Conservation (phyloP, 2,329 filamentous ascomycete species). For the Talaromyces rugulosus region DNA sequence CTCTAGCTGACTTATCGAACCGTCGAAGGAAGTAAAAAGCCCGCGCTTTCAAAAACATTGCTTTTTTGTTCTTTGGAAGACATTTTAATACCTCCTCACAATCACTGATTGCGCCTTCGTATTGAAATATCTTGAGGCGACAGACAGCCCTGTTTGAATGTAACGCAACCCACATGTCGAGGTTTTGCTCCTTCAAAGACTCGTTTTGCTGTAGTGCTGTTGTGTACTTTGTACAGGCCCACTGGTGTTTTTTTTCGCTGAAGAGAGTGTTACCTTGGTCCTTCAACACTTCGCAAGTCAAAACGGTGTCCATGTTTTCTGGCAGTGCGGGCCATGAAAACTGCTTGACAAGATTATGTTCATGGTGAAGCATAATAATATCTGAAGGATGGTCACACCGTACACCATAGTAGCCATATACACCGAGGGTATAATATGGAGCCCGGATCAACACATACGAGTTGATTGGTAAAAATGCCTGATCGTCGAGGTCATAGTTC, state of each 20-base stretch:
- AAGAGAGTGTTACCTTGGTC: not conserved
- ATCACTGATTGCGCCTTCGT: not conserved
- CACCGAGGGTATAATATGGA: not conserved
- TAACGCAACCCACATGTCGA: not conserved
- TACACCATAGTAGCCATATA: not conserved
- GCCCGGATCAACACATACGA: not conserved
- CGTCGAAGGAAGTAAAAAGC: not conserved
- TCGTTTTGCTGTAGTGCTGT: not conserved
- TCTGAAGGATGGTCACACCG: not conserved
- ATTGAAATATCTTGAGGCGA: not conserved
- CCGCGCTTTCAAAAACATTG: not conserved
- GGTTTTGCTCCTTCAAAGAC: not conserved
- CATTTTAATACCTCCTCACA: not conserved
- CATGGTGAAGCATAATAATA: not conserved
- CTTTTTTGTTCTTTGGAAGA: not conserved
- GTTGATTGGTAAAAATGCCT: not conserved
- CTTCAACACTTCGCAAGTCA: not conserved
- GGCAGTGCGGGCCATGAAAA: not conserved
- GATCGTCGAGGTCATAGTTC: not conserved
- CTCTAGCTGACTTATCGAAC: not conserved
- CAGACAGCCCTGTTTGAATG: not conserved
- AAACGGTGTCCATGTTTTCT: not conserved
- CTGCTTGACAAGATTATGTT: not conserved
- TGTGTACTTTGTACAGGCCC: not conserved
- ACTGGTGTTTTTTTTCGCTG: not conserved